Base-by-base conservation (phyloP, 129 eudicot genomes). In the carrot (Daucus carota) region DNA sequence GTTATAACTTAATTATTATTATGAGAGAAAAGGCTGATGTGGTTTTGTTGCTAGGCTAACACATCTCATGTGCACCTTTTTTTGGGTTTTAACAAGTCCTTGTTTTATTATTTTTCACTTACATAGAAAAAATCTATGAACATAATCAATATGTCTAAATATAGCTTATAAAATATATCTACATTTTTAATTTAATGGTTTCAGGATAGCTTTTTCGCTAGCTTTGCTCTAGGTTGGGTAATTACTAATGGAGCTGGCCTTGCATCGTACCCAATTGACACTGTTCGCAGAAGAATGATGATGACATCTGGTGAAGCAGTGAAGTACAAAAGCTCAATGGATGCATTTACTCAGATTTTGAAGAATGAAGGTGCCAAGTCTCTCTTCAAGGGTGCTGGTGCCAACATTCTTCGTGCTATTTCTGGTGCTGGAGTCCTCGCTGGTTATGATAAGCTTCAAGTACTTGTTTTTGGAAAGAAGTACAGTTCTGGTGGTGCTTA, bases 361-460 rank as follows among this genome's bases (percentile, higher is more conserved):
- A 88, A 88, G 83, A 85, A 88, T 18, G 92, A 88, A 73, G 90
- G 92, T 7, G 81, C 86, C 50, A 88, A 85, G 81, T 85, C 92
- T 38, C 90, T 88, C 24, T 88, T 85, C 83, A 88, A 88, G 85
- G 92, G 92, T 60, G 92, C 90, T 54, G 92, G 92, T 22, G 92
- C 92, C 13, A 85, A 88, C 80, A 88, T 88, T 42, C 90, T 88
- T 5, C 84, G 93, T 31, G 93, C 93, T 17, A 66, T 88, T 79
- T 90, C 93, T 24, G 90, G 93, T 81, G 93, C 93, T 79, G 93
- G 90, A 76, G 93, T 85, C 62, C 88, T 88, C 32, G 86, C 90
- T n/a, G 93, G 93, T 59, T 88, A 88, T 38, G 93, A 88, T 60
- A 88, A 88, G 77, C 81, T 88, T 31, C 93, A 88, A 78, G 44